phyloP scores from a whole-genome alignment of 257 asterid genomes.

The Knoxia roxburghii region DNA sequence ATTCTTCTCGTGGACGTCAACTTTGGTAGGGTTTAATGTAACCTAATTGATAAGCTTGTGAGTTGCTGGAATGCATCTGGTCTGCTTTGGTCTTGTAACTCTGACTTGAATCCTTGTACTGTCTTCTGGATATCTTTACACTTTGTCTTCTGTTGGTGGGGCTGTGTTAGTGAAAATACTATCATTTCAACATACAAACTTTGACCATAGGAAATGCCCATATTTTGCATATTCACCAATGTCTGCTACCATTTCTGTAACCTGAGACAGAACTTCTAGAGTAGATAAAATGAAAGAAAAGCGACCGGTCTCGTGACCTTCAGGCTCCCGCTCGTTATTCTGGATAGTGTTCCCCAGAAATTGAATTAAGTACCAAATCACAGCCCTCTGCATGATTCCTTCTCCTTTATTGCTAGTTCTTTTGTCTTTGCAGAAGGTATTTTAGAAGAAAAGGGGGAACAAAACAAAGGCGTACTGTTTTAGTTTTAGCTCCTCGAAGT shows the following conservation, averaged over 20 bases:
- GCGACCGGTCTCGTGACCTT: not conserved
- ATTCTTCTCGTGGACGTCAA: too few relatives aligned
- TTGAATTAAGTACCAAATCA: not conserved
- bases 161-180: not conserved
- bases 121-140: not conserved
- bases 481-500: too few relatives aligned
- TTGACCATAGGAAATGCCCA: not conserved
- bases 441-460: not conserved
- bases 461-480: not conserved
- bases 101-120: not conserved
- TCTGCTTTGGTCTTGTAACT: not conserved
- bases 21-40: not conserved
- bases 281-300: not conserved
- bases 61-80: not conserved
- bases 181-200: not conserved
- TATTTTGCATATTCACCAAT: not conserved
- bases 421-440: not conserved
- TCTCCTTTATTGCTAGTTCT: not conserved
- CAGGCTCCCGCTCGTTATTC: not conserved
- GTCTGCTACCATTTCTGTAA: not conserved
- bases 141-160: not conserved
- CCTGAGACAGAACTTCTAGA: not conserved
- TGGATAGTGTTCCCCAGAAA: not conserved
- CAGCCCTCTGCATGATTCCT: not conserved
- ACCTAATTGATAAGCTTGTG: not conserved